phyloP scores from a whole-genome alignment of 2,329 filamentous ascomycete species.

The Tolypocladium endophyticum region DNA sequence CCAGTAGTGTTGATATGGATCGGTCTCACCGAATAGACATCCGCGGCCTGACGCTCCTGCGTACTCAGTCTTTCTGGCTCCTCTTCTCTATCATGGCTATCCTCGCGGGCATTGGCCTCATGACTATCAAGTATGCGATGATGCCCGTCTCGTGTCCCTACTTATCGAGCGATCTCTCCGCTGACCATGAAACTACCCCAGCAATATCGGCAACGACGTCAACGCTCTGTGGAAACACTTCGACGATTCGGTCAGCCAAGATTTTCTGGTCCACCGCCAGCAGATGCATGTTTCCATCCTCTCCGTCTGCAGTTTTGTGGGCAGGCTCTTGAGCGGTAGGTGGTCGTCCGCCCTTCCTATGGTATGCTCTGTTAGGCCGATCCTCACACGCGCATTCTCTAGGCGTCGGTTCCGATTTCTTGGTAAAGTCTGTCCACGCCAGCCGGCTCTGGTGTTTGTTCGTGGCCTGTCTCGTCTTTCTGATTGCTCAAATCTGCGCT shows the following conservation, averaged over 20 bases:
- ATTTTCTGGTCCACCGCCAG: conserved; percentile 71
- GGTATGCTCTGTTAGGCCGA: background rate
- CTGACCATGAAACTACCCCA: conserved; percentile 22
- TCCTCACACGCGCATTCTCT: background rate
- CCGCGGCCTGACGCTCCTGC: conserved; percentile 67
- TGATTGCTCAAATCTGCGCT: conserved; percentile 66
- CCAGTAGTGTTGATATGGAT: conserved; percentile 57
- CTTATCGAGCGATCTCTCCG: background rate
- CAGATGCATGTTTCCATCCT: conserved; percentile 89
- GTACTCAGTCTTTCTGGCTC: conserved; percentile 77
- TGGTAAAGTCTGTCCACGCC: conserved; percentile 70
- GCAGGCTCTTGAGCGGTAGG: conserved; percentile 66
- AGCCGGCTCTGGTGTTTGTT: conserved; percentile 90
- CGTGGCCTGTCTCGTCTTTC: conserved; percentile 66
- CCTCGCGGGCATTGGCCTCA: conserved; percentile 85
- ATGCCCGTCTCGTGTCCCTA: background rate
- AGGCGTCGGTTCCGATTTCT: conserved; percentile 83
- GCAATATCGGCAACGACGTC: conserved; percentile 88
- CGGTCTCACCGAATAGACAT: conserved; percentile 81
- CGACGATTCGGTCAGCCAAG: conserved; percentile 59
- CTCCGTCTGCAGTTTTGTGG: conserved; percentile 78
- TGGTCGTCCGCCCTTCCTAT: conserved; percentile 1
- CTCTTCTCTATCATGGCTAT: conserved; percentile 79
- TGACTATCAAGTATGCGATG: conserved; percentile 88
- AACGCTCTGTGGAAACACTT: conserved; percentile 83